Conservation (phyloP, 2,329 filamentous ascomycete genomes). For the Aspergillus sp. region DNA sequence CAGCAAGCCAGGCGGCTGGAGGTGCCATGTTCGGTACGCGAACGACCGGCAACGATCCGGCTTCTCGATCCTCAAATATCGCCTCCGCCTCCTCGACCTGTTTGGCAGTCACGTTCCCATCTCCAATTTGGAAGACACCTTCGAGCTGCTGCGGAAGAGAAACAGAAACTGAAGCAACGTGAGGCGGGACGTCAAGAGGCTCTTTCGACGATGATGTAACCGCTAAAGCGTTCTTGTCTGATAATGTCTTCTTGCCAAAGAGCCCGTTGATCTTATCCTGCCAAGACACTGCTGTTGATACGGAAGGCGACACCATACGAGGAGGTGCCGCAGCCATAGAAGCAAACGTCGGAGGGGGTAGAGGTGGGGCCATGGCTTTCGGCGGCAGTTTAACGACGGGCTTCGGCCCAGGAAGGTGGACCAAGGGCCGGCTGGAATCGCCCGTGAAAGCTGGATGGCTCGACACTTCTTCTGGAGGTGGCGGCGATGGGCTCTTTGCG, state of each 20-base stretch:
- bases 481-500: conserved; percentile 39
- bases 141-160: conserved; percentile 50
- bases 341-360: conserved; percentile 39
- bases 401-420: conserved; percentile 51
- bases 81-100: conserved; percentile 69
- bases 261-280: conserved; percentile 77
- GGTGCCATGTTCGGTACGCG: conserved; percentile 56
- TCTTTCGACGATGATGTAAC: conserved; percentile 60
- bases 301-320: conserved; percentile 29
- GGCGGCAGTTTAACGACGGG: conserved; percentile 78
- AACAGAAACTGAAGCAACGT: conserved; percentile 54
- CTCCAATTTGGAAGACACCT: conserved; percentile 27
- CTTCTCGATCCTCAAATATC: conserved; percentile 72
- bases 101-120: conserved; percentile 48
- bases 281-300: conserved; percentile 50
- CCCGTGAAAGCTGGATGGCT: conserved; percentile 48
- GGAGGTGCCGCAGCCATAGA: conserved; percentile 32
- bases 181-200: conserved; percentile 50
- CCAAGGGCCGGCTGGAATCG: conserved; percentile 42
- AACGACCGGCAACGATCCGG: conserved; percentile 65
- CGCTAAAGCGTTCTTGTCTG: conserved; percentile 46
- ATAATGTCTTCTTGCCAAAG: conserved; percentile 50
- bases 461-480: conserved; percentile 48
- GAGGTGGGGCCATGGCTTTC: conserved; percentile 33
- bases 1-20: conserved; percentile 54